phyloP scores from a whole-genome alignment of 257 asterid genomes.

The Nicotiana attenuata region DNA sequence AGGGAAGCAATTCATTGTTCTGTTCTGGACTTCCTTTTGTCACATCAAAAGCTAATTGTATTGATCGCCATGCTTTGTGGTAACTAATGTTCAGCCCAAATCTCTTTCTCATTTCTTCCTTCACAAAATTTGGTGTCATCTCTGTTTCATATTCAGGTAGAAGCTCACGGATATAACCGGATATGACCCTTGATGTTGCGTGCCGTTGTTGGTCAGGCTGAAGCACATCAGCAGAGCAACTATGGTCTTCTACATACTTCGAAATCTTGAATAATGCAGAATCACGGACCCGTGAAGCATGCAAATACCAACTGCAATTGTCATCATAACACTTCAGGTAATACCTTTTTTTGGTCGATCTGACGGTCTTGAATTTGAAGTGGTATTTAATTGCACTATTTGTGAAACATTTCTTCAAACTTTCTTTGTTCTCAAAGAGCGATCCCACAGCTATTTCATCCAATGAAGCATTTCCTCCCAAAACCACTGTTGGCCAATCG shows the following conservation, averaged over 20 bases:
- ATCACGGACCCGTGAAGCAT: slow-evolving; percentile 1
- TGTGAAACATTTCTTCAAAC: slow-evolving; percentile 11
- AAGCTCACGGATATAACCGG: slow-evolving; percentile 10
- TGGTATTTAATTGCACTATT: slow-evolving; percentile 2
- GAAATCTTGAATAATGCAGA: slow-evolving; percentile 1
- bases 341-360: slow-evolving; percentile 9
- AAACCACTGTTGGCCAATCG: not conserved
- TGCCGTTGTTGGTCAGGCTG: slow-evolving; percentile 11
- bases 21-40: slow-evolving; percentile 5
- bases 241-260: not conserved
- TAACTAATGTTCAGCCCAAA: slow-evolving; percentile 8
- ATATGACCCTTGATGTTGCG: slow-evolving; percentile 9
- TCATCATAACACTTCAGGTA: slow-evolving; percentile 9
- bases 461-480: slow-evolving; percentile 10
- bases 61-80: slow-evolving; percentile 15
- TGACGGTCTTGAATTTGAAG: slow-evolving; percentile 8
- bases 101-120: slow-evolving; percentile 13
- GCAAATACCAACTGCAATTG: slow-evolving; percentile 1
- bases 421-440: not conserved
- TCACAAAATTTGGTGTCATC: slow-evolving; percentile 13
- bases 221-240: slow-evolving; percentile 11
- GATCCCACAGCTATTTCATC: slow-evolving; percentile 7
- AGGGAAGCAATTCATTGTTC: not conserved
- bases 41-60: slow-evolving; percentile 11
- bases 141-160: slow-evolving; percentile 9